Evolutionary conservation across 2,329 filamentous ascomycete genomes (phyloP).

Genomic region (Diaporthe helianthi): DNA sequence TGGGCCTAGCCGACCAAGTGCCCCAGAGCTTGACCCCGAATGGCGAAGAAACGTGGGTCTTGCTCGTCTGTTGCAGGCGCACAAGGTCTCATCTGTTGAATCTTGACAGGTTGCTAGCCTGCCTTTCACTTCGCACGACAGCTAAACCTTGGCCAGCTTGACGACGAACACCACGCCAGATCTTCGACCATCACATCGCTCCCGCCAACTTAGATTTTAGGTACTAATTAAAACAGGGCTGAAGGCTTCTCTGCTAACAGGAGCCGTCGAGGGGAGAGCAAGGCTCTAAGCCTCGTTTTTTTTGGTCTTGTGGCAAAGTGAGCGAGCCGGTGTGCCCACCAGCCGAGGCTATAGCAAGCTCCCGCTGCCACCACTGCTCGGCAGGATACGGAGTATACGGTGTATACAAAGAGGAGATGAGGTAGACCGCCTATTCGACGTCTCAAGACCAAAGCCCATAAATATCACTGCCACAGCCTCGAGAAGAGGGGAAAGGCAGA

Average conservation of each 20-base stretch:
- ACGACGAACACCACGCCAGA: slow-evolving; percentile 17
- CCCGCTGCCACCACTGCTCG: slow-evolving; percentile 6
- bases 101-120: slow-evolving; percentile 19
- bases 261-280: background rate
- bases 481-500: background rate
- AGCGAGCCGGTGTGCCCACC: background rate
- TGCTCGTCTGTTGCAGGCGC: background rate
- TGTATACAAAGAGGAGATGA: background rate
- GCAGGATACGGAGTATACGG: background rate
- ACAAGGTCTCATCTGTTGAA: slow-evolving; percentile 17
- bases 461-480: background rate
- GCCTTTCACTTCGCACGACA: slow-evolving; percentile 11
- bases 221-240: slow-evolving; percentile 32
- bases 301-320: background rate
- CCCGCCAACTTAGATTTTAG: slow-evolving; percentile 25
- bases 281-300: background rate
- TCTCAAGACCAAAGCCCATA: background rate
- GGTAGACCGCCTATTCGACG: slow-evolving; percentile 13
- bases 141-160: slow-evolving; percentile 17
- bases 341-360: slow-evolving; percentile 32
- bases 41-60: background rate
- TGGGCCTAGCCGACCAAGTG: slow-evolving; percentile 3
- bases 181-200: slow-evolving; percentile 30
- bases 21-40: slow-evolving; percentile 1
- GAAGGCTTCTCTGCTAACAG: slow-evolving; percentile 27